Percentiles rank a stretch among this genome's conserved stretches.
phyloP scores from a whole-genome alignment of 2,329 filamentous ascomycete species.

The Fusarium fracticaudum region DNA sequence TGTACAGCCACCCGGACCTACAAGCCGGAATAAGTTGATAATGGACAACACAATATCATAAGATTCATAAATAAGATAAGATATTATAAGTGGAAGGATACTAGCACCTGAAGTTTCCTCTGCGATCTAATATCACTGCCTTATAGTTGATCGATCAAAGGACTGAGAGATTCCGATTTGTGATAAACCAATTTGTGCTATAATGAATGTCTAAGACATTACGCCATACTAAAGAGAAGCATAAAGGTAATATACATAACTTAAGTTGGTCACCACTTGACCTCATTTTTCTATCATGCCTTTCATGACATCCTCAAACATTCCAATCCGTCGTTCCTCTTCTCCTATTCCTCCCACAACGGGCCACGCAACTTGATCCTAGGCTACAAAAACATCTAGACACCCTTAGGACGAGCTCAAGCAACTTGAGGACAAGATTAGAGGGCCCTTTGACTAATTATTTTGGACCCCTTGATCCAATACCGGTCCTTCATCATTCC shows the following conservation, averaged over 20 bases:
- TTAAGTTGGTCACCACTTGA: not conserved
- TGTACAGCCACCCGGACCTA: constrained; percentile 11
- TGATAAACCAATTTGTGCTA: not conserved
- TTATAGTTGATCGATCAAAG: not conserved
- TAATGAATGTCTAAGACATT: not conserved
- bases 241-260: not conserved
- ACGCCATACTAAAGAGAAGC: not conserved
- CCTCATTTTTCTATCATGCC: not conserved
- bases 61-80: not conserved
- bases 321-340: not conserved
- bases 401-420: not conserved
- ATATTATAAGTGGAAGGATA: not conserved
- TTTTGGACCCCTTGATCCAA: not conserved
- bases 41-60: not conserved
- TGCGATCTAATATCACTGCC: not conserved
- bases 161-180: not conserved
- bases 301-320: not conserved
- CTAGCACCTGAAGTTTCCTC: not conserved
- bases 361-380: not conserved
- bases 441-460: not conserved
- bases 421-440: not conserved
- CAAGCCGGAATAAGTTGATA: constrained; percentile 9
- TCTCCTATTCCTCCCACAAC: not conserved
- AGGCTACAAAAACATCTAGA: not conserved
- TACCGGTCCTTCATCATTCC: constrained; percentile 9